Evolutionary conservation across 306 rosid species (phyloP), one percentile per base, ranked within the genome.

Genomic region (Abrus pulchellus): DNA sequence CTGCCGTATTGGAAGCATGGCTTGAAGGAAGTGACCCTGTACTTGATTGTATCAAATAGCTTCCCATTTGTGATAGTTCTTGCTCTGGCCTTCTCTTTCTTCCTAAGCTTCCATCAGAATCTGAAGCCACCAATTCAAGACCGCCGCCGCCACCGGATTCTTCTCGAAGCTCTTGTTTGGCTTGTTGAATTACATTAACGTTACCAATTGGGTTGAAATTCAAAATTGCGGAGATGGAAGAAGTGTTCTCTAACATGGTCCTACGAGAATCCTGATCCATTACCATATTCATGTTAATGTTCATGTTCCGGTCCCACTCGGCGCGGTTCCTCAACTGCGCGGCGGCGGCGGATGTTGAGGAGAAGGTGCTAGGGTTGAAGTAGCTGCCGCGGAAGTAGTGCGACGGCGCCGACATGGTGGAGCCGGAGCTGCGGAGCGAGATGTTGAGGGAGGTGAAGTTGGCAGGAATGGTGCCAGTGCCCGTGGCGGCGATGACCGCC

Each of bases 351-450:
- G 88, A 32, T 14, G 86, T 7, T 0, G 80, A 1, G 1, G 86
- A 78, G 72, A 83, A 83, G 11, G 33, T 78, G 66, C 69, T 71
- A 2, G 93, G 94, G 80, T 83, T 91, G 55, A 87, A 87, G 76
- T 86, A 87, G 76, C 70, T 85, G 48, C 88, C 85, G 5, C 92
- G 76, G 54, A 88, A 83, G 68, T 89, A 87, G 90, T 94, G 98
- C 0, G 97, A 91, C 40, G 99, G 97, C 6, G 99, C 97, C 7
- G 97, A 89, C 85, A 91, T 79, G 78, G 85, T 87, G 29, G 99
- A 94, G 0, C 97, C 97, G 3, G 99, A 93, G 90, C 97, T 94
- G 5, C 99, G 90, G n/a, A 94, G 90, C 1, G 99, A 94, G 86
- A 94, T 93, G 81, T 94, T 94, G 2, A 94, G 97, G 0, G 97